Percentiles rank a stretch among this genome's conserved stretches.
Evolutionary conservation across 2,329 filamentous ascomycete species (phyloP).

Genomic region (Samsoniella hepiali): DNA sequence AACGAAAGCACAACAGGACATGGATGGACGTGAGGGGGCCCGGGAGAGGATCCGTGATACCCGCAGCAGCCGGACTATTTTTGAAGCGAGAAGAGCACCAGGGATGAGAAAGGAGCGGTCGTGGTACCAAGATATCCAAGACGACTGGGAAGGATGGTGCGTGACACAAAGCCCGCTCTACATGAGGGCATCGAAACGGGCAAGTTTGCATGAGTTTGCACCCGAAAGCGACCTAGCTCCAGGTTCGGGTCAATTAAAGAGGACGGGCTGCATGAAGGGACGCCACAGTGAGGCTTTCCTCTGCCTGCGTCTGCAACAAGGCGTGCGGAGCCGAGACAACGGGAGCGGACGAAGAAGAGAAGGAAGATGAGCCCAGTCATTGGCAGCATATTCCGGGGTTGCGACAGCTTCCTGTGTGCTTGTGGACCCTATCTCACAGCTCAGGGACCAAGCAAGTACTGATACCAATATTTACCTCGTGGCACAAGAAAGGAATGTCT

Average conservation of each 20-base stretch:
- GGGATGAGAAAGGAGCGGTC: neutral
- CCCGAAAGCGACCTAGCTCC: neutral
- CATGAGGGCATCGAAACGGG: too few species aligned
- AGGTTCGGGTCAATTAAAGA: neutral
- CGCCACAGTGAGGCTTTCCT: neutral
- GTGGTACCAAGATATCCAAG: too few species aligned
- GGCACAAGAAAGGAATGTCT: neutral
- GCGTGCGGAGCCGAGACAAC: neutral
- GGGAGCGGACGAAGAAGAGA: neutral
- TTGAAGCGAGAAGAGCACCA: neutral
- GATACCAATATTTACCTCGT: neutral
- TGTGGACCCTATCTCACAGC: neutral
- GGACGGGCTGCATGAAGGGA: conserved; percentile 2
- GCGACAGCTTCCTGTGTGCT: neutral
- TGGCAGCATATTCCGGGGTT: neutral
- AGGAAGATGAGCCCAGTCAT: neutral
- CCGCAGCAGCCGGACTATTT: neutral
- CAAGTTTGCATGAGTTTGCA: neutral
- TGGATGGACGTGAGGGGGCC: neutral
- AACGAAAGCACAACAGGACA: neutral
- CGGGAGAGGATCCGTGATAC: conserved; percentile 5
- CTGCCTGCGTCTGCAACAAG: neutral
- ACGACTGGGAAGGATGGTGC: too few species aligned
- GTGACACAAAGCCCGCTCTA: too few species aligned
- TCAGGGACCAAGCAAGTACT: too few species aligned